Percentiles rank a stretch among this genome's conserved stretches.
Evolutionary conservation across 345 rosid genomes (phyloP).

Genomic region (Populus tremula): DNA sequence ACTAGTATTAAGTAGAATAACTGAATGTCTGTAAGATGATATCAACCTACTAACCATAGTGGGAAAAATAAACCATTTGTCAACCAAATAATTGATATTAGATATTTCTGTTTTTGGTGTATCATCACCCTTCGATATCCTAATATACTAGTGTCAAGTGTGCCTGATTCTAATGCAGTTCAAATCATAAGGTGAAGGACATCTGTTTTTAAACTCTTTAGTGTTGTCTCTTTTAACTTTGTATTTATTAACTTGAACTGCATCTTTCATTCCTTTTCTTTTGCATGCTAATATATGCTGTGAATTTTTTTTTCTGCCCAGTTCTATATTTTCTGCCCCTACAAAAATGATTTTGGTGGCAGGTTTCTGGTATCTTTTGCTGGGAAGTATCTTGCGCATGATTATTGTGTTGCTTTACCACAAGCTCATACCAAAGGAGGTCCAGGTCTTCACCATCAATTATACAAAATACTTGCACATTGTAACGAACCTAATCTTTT

Average conservation of each 20-base stretch:
- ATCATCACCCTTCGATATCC: background rate
- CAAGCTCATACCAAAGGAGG: conserved; percentile 34
- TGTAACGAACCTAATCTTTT: conserved; percentile 51
- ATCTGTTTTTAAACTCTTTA: background rate
- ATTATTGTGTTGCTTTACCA: conserved; percentile 50
- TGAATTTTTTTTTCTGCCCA: background rate
- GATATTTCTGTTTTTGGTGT: background rate
- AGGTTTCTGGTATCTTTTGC: conserved; percentile 88
- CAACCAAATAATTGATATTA: background rate
- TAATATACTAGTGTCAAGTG: background rate
- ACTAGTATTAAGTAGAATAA: background rate
- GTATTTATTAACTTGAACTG: background rate
- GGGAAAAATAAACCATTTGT: background rate
- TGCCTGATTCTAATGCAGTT: background rate
- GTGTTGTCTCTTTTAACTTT: background rate
- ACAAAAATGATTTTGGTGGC: conserved; percentile 29
- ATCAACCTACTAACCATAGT: background rate
- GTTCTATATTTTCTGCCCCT: background rate
- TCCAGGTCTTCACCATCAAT: conserved; percentile 45
- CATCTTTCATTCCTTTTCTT: background rate
- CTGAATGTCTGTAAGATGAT: background rate
- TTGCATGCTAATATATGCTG: background rate
- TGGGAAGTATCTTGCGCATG: conserved; percentile 76
- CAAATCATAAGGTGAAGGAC: background rate
- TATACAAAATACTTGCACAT: conserved; percentile 58